phyloP scores from a whole-genome alignment of 169 alveolate genomes.

The Plasmodium reichenowi region DNA sequence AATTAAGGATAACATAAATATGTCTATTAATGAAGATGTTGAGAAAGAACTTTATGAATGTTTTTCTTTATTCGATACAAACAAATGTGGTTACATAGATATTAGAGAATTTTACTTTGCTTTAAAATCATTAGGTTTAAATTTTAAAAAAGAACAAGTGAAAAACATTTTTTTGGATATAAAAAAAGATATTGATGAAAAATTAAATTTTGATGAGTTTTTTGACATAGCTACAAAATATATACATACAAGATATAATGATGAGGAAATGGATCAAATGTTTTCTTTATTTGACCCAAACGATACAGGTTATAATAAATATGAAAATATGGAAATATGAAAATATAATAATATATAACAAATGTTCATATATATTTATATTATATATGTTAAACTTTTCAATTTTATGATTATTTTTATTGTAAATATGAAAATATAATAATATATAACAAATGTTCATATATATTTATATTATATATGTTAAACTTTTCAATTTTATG shows the following conservation, averaged over 20 bases:
- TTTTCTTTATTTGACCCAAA: constrained; percentile 67
- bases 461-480: background rate
- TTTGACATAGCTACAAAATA: constrained; percentile 62
- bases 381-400: background rate
- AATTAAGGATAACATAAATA: constrained; percentile 20
- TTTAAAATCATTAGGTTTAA: constrained; percentile 64
- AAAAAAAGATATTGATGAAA: constrained; percentile 55
- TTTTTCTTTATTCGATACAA: constrained; percentile 71
- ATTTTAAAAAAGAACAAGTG: constrained; percentile 73
- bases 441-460: background rate
- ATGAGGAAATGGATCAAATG: constrained; percentile 59
- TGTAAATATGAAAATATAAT: background rate
- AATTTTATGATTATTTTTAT: background rate
- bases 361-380: background rate
- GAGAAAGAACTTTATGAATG: constrained; percentile 74
- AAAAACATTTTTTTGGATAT: constrained; percentile 43
- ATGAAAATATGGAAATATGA: no score
- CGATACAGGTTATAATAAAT: constrained; percentile 55
- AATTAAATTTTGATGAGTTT: constrained; percentile 70
- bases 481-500: background rate
- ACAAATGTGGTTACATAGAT: constrained; percentile 73
- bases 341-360: background rate
- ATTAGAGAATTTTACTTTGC: constrained; percentile 76
- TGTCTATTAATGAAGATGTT: constrained; percentile 35
- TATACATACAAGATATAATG: constrained; percentile 66